A percentile compares a stretch with the other conserved stretches of the same genome.
These are phyloP conservation scores for Calendula officinalis DNA, from an alignment of 129 eudicot genomes.

Conservation along the genomic window DNA sequence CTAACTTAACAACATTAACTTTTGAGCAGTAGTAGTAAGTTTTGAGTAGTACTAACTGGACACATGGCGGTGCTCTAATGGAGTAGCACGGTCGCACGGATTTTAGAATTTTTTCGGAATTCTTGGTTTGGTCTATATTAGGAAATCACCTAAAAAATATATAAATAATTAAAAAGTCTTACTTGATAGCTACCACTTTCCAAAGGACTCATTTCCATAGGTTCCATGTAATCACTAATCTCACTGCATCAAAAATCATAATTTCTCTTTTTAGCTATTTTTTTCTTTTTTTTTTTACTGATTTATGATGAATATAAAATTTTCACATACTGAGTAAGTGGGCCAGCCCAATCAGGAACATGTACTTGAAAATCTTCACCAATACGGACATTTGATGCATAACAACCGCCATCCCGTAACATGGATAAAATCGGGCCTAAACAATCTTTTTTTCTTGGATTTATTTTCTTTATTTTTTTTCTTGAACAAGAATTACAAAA, in stretches of 20 bases:
- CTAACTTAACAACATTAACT: too few species aligned
- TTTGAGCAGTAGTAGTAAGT: too few species aligned
- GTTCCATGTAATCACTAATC: slow-evolving; percentile 36
- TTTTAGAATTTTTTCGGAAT: too few species aligned
- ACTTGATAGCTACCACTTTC: slow-evolving; percentile 46
- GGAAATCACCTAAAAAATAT: slow-evolving; percentile 17
- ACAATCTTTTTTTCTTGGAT: slow-evolving; percentile 30
- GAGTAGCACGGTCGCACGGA: too few species aligned
- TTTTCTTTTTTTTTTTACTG: not conserved
- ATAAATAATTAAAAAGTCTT: slow-evolving; percentile 23
- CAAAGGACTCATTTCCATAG: slow-evolving; percentile 39
- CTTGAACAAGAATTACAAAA: slow-evolving; percentile 62
- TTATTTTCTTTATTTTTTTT: slow-evolving; percentile 52
- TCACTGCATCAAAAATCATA: slow-evolving; percentile 45
- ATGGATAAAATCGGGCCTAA: slow-evolving; percentile 52
- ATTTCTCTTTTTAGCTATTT: not conserved
- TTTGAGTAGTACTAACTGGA: too few species aligned
- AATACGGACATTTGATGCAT: slow-evolving; percentile 57
- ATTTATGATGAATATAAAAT: not conserved
- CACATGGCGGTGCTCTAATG: too few species aligned
- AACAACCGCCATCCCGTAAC: slow-evolving; percentile 48
- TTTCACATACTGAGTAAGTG: slow-evolving; percentile 50
- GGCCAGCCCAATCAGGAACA: slow-evolving; percentile 77
- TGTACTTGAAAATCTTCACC: slow-evolving; percentile 84
- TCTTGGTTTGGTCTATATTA: too few species aligned